Evolutionary conservation across 169 alveolate species (phyloP).

Genomic region (Plasmodium sp.): DNA sequence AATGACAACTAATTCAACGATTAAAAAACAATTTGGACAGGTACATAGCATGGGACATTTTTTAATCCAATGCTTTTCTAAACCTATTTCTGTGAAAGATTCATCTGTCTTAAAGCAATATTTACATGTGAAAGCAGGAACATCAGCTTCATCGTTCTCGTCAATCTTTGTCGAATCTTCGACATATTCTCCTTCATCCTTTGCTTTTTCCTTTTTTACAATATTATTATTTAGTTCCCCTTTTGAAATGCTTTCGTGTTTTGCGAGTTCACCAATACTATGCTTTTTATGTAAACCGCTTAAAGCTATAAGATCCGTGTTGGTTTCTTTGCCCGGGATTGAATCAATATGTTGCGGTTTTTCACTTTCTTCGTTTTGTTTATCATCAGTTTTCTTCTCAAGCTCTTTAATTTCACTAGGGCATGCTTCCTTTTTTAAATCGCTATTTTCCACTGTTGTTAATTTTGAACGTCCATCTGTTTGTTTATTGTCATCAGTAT

Average conservation of each 20-base stretch:
- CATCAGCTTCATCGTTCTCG: constrained; percentile 24
- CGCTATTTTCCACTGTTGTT: constrained; percentile 8
- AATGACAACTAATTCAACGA: constrained; percentile 74
- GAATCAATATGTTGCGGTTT: background rate
- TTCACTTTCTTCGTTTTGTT: constrained; percentile 1
- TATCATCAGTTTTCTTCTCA: background rate
- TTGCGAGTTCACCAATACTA: background rate
- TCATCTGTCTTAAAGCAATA: constrained; percentile 66
- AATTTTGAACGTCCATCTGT: constrained; percentile 16
- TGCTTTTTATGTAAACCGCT: constrained; percentile 23
- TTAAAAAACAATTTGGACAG: constrained; percentile 72
- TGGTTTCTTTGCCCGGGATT: background rate
- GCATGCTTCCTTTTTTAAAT: constrained; percentile 43
- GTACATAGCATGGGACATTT: constrained; percentile 74
- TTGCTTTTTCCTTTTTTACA: background rate
- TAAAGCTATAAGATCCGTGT: background rate
- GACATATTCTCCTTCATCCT: constrained; percentile 3
- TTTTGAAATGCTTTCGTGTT: constrained; percentile 1
- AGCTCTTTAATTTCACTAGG: constrained; percentile 28
- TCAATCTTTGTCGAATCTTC: constrained; percentile 50
- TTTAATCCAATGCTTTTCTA: constrained; percentile 74
- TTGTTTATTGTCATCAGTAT: background rate
- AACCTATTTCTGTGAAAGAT: constrained; percentile 70
- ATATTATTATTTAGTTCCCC: background rate
- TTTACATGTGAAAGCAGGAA: constrained; percentile 69